phyloP scores from a whole-genome alignment of 1,284 basidiomycete genomes.

The Apiotrichum veenhuisii region DNA sequence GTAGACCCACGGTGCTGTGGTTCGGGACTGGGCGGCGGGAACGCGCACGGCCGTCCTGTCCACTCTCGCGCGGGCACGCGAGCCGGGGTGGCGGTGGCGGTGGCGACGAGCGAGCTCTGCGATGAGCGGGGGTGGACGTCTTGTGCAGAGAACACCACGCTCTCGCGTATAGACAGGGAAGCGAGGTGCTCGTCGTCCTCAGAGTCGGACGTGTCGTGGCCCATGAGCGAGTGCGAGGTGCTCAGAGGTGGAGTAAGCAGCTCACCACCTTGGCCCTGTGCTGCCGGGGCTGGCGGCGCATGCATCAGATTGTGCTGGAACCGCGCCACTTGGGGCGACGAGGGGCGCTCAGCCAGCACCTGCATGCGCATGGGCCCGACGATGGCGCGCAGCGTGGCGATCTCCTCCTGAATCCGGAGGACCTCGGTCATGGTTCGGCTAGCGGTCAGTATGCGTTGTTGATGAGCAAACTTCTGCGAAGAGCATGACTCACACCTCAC shows the following conservation, averaged over 20 bases:
- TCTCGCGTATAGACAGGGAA: conserved; percentile 19
- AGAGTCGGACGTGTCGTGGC: conserved; percentile 2
- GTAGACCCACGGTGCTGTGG: not conserved
- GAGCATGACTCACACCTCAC: conserved; percentile 30
- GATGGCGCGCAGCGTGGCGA: conserved; percentile 65
- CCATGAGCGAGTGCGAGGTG: conserved; percentile 3
- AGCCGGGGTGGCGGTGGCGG: conserved; percentile 1
- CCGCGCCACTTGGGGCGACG: conserved; percentile 8
- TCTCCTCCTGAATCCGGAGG: conserved; percentile 68
- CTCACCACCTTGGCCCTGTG: not conserved
- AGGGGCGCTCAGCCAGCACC: conserved; percentile 13
- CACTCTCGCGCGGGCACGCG: conserved; percentile 5
- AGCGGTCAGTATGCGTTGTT: not conserved
- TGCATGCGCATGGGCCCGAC: conserved; percentile 74
- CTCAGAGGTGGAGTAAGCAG: conserved; percentile 8
- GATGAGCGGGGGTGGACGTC: conserved; percentile 4
- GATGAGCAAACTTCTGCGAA: no score
- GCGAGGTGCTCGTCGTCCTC: conserved; percentile 10
- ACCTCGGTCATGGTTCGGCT: conserved; percentile 60
- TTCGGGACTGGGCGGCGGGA: conserved; percentile 13
- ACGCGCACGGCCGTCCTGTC: conserved; percentile 16
- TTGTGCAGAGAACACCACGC: conserved; percentile 21
- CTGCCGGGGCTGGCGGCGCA: not conserved
- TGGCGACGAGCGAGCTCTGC: conserved; percentile 13
- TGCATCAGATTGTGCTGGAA: not conserved